phyloP scores from a whole-genome alignment of 2,329 filamentous ascomycete species.

The Fusarium albosuccineum region DNA sequence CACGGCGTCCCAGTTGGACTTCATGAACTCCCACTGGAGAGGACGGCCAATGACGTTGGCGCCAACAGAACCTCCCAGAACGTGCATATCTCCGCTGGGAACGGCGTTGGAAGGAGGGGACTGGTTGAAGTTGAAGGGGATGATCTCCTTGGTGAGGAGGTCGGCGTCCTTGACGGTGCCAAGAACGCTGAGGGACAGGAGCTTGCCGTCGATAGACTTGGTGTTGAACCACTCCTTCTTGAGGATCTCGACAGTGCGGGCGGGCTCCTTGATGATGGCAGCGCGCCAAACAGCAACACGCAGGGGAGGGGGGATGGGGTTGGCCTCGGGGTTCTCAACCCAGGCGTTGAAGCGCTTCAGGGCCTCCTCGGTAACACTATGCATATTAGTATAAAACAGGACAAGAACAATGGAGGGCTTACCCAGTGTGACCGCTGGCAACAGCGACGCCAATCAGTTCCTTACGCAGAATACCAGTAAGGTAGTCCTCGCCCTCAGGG shows the following conservation, averaged over 20 bases:
- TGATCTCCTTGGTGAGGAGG: conserved; percentile 75
- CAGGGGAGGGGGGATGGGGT: conserved; percentile 83
- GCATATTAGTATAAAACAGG: conserved; percentile 38
- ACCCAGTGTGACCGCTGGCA: conserved; percentile 80
- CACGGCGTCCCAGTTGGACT: conserved; percentile 83
- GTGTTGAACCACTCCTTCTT: conserved; percentile 88
- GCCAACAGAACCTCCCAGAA: conserved; percentile 78
- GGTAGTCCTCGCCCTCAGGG: conserved; percentile 81
- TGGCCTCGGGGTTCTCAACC: conserved; percentile 74
- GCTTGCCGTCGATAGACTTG: conserved; percentile 90
- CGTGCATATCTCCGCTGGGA: conserved; percentile 88
- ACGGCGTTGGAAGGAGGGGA: conserved; percentile 73
- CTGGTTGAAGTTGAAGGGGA: conserved; percentile 82
- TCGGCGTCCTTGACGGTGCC: conserved; percentile 78
- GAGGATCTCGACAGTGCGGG: conserved; percentile 77
- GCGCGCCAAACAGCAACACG: conserved; percentile 85
- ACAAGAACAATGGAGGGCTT: conserved; percentile 50
- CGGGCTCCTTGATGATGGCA: conserved; percentile 77
- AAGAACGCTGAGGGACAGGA: conserved; percentile 82
- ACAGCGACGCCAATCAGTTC: conserved; percentile 83
- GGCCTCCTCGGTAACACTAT: conserved; percentile 78
- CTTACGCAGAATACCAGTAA: conserved; percentile 85
- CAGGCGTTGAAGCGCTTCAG: conserved; percentile 85
- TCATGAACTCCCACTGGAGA: conserved; percentile 87
- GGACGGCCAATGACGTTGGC: conserved; percentile 79